Percentiles rank a stretch among this genome's conserved stretches.
Conservation (phyloP, 345 rosid species). For the Citropsis articulata region DNA sequence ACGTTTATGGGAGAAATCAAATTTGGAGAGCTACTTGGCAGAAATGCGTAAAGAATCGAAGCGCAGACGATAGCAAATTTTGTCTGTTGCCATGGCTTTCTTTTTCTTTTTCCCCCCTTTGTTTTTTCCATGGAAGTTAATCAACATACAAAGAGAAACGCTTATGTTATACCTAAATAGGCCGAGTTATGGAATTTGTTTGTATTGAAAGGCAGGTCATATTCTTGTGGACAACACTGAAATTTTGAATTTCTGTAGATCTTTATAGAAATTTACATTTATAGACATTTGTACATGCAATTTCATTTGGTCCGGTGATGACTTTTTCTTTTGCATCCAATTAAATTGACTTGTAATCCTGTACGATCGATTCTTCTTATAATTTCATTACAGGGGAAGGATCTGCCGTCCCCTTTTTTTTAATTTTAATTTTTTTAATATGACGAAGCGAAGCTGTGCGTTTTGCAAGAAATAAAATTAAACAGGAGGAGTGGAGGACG, state of each 20-base stretch:
- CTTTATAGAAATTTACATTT: no score
- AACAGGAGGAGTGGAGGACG: no score
- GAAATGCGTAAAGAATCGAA: slow-evolving; percentile 84
- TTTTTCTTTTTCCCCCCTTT: no score
- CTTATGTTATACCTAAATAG: background rate
- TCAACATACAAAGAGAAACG: background rate
- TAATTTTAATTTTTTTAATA: no score
- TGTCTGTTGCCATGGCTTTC: background rate
- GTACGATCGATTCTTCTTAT: background rate
- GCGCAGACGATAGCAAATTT: slow-evolving; percentile 66
- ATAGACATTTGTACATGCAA: no score
- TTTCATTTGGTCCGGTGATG: background rate
- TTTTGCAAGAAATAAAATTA: background rate
- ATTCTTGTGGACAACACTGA: background rate
- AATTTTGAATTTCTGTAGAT: no score
- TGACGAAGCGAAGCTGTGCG: background rate
- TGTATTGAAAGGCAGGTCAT: background rate
- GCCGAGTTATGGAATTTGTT: background rate
- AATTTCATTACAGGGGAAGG: background rate
- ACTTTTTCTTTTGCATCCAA: background rate
- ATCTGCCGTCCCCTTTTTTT: no score
- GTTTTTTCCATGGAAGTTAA: background rate
- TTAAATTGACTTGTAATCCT: background rate
- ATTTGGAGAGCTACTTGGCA: slow-evolving; percentile 66
- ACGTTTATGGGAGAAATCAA: slow-evolving; percentile 74